A percentile compares a stretch with the other conserved stretches of the same genome.
Conservation (phyloP, 768 basidiomycete species). For the Trametes cinnabarina region DNA sequence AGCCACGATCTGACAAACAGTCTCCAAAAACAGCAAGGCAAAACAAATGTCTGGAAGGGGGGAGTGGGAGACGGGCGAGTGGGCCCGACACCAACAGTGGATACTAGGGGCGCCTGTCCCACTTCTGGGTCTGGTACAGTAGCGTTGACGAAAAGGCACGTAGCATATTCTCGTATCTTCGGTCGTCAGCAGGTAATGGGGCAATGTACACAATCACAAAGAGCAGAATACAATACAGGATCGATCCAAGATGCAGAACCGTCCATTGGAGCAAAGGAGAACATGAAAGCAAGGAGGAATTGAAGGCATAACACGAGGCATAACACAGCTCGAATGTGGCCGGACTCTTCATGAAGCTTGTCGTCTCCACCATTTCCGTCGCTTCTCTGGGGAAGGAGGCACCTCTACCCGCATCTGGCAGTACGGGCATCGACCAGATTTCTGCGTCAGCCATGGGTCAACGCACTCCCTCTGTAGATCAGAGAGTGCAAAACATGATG, state of each 20-base stretch:
- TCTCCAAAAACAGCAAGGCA: no score
- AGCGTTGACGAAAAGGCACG: no score
- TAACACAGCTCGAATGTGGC: background rate
- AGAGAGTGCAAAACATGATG: background rate
- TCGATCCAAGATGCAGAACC: background rate
- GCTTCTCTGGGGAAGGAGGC: background rate
- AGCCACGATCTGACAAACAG: no score
- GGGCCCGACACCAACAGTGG: no score
- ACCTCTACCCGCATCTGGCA: slow-evolving; percentile 8
- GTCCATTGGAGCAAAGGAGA: background rate
- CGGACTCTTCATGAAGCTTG: background rate
- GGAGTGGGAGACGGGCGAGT: no score
- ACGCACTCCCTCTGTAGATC: slow-evolving; percentile 13
- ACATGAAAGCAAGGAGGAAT: background rate
- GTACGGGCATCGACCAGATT: slow-evolving; percentile 15
- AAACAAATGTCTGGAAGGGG: no score
- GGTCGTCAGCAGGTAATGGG: background rate
- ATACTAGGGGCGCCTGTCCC: no score
- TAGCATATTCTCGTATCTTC: no score
- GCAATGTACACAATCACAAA: background rate
- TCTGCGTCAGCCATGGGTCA: slow-evolving; percentile 17
- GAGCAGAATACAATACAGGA: background rate
- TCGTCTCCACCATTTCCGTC: background rate
- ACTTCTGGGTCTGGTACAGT: no score
- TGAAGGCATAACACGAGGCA: no score